Conservation (phyloP, 768 basidiomycete genomes). For the Kwoniella dendrophila region DNA sequence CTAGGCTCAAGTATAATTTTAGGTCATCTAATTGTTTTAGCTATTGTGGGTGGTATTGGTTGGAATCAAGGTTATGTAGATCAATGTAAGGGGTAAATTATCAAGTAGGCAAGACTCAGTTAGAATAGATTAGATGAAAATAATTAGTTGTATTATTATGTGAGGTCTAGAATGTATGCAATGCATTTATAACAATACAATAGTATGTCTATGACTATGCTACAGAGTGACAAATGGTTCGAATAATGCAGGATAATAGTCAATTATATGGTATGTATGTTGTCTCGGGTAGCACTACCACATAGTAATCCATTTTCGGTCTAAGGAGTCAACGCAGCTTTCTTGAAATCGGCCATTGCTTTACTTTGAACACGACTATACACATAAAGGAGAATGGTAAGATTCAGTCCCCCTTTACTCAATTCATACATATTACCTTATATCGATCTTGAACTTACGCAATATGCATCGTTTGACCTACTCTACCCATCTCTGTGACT, state of each 20-base stretch:
- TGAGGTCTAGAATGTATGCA: no score
- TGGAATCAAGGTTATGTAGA: constrained; percentile 12
- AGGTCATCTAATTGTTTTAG: constrained; percentile 70
- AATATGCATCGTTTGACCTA: constrained; percentile 28
- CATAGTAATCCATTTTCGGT: background rate
- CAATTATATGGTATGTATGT: no score
- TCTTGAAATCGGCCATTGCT: constrained; percentile 28
- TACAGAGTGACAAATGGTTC: no score
- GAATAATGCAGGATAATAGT: no score
- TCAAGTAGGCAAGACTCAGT: no score
- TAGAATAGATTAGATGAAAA: no score
- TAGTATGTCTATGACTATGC: no score
- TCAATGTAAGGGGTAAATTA: constrained; percentile 15
- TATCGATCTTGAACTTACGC: constrained; percentile 17
- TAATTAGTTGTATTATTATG: no score
- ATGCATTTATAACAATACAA: no score
- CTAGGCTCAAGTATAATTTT: constrained; percentile 67
- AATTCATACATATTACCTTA: no score
- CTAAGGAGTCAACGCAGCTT: constrained; percentile 6
- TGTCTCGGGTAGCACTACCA: no score
- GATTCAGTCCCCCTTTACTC: no score
- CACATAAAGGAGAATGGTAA: background rate
- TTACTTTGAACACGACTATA: constrained; percentile 24
- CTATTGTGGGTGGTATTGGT: constrained; percentile 67
- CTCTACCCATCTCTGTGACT: constrained; percentile 22